Evolutionary conservation across 169 alveolate genomes (phyloP), one percentile per base, ranked within the genome.

Genomic region (Plasmodium cynomolgi): DNA sequence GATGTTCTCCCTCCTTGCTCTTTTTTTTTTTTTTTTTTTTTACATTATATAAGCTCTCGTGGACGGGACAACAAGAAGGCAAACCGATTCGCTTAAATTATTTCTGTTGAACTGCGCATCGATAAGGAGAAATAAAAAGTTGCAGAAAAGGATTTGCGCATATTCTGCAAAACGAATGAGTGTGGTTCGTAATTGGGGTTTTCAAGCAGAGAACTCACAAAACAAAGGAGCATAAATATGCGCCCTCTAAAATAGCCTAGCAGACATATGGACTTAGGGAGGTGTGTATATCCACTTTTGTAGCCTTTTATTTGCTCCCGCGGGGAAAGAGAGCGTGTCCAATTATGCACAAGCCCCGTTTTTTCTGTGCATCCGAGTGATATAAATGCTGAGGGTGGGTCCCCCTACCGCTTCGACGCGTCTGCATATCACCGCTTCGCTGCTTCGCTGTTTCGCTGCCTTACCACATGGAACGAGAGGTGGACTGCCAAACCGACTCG

Each of bases 401-500:
- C 44, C 31, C 2, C 84, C 31, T 31, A 1, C 62, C 84, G 34
- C 23, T 9, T 77, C 23, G 62, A 50, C 62, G 8, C 62, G 26
- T 50, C 62, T 15, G 0, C 62, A 50, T 50, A 50, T 50, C 62
- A 41, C 41, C 20, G 11, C 68, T 34, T 8, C 29, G 23, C 20
- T 23, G 13, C 20, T 33, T 54, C 47, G 47, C 77, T 26, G 37
- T 3, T 9, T 47, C 23, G 17, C 13, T 50, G 37, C 41, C 34
- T 26, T 75, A 31, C 81, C 71, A 23, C 33, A 90, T 90, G 94
- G 94, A 90, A 26, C 34, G 50, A 58, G 94, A 90, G 50, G 74
- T 81, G 34, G 79, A 90, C 26, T 90, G 94, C 31, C 94, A 90
- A 90, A 90, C 91, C 5, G 94, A 90, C 31, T 34, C 56, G 44